Evolutionary conservation across 1,284 basidiomycete species (phyloP).

Genomic region (Bjerkandera adusta): DNA sequence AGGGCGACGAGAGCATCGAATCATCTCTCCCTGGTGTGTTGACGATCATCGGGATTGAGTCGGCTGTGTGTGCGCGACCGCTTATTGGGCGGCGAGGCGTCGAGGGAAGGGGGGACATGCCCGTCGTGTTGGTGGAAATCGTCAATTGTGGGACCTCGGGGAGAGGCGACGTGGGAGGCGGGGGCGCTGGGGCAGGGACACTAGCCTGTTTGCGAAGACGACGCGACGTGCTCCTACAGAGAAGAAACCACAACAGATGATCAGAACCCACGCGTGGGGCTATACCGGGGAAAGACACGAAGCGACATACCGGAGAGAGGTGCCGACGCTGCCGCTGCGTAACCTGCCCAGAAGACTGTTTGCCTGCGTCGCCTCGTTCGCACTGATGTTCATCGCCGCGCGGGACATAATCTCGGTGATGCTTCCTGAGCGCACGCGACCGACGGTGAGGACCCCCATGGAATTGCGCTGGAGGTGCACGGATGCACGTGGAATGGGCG

Average conservation of each 20-base stretch:
- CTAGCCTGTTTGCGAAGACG: constrained; percentile 18
- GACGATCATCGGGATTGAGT: constrained; percentile 21
- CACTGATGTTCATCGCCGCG: constrained; percentile 12
- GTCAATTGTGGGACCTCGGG: constrained; percentile 17
- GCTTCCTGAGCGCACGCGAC: constrained; percentile 26
- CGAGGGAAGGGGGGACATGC: constrained; percentile 5
- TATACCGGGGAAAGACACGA: not conserved
- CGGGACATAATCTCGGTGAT: constrained; percentile 20
- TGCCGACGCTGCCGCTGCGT: constrained; percentile 30
- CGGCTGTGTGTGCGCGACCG: constrained; percentile 22
- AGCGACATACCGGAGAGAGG: constrained; percentile 21
- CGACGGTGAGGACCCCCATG: constrained; percentile 1
- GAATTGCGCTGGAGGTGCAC: constrained; percentile 21
- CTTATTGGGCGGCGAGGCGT: constrained; percentile 21
- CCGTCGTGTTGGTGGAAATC: constrained; percentile 12
- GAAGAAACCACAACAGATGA: not conserved
- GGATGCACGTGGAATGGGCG: constrained; percentile 16
- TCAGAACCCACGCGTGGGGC: not conserved
- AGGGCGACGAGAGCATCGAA: constrained; percentile 18
- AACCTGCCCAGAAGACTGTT: constrained; percentile 22
- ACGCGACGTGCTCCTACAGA: constrained; percentile 9
- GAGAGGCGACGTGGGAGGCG: constrained; percentile 11
- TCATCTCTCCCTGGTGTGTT: too few species aligned
- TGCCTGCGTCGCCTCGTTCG: constrained; percentile 13
- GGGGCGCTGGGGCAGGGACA: constrained; percentile 17